Evolutionary conservation across 1,284 basidiomycete genomes (phyloP).

Genomic region (Peniophora sp.): DNA sequence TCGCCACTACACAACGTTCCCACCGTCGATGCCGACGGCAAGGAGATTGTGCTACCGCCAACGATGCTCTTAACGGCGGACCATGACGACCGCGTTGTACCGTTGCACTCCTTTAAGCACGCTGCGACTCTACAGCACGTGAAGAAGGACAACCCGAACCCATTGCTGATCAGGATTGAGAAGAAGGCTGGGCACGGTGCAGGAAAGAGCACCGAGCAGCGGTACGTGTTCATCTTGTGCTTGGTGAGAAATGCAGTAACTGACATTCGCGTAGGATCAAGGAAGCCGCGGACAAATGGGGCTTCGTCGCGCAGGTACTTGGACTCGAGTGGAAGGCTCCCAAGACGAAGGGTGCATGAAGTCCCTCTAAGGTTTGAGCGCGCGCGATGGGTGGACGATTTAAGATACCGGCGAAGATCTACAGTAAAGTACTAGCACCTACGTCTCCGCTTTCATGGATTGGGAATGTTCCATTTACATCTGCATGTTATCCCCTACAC

Average conservation of each 20-base stretch:
- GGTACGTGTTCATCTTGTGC: conserved; percentile 27
- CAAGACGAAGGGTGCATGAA: not conserved
- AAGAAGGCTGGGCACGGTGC: conserved; percentile 77
- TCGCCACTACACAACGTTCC: conserved; percentile 75
- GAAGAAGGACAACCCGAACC: conserved; percentile 56
- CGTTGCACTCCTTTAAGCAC: conserved; percentile 76
- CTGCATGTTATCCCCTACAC: too few species aligned
- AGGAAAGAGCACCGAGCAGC: conserved; percentile 71
- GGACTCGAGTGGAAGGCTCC: conserved; percentile 34
- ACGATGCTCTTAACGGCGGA: conserved; percentile 70
- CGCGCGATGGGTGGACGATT: too few species aligned
- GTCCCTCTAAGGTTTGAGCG: too few species aligned
- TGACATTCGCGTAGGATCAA: conserved; percentile 45
- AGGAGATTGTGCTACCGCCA: conserved; percentile 56
- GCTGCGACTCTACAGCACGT: conserved; percentile 67
- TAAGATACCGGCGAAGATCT: too few species aligned
- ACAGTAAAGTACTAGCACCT: too few species aligned
- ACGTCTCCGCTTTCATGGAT: too few species aligned
- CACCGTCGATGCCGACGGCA: conserved; percentile 6
- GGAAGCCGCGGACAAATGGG: conserved; percentile 70
- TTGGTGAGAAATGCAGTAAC: not conserved
- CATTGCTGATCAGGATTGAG: conserved; percentile 68
- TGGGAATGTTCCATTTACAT: too few species aligned
- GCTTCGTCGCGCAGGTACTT: conserved; percentile 63
- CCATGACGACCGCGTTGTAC: conserved; percentile 80